These are phyloP conservation scores for Aspergillus bridgeri DNA, from an alignment of 495 filamentous ascomycete genomes.

Conservation along the genomic window DNA sequence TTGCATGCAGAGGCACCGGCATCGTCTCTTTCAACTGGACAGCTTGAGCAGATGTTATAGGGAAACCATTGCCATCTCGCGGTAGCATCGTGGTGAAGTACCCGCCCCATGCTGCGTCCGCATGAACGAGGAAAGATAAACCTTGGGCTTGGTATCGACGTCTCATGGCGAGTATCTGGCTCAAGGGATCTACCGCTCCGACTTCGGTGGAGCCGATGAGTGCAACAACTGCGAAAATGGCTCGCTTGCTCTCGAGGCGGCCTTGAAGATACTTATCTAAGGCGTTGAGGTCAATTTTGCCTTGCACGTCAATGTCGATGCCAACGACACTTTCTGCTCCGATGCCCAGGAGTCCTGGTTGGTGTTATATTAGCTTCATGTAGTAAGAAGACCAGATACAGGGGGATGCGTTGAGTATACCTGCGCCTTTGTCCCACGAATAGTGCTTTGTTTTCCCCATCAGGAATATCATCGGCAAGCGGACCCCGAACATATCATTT, in stretches of 20 bases:
- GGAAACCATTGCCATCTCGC: background rate
- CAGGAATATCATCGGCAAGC: conserved; percentile 27
- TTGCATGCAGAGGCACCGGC: conserved; percentile 20
- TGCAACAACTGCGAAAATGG: conserved; percentile 29
- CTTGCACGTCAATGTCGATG: conserved; percentile 33
- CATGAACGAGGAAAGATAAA: conserved; percentile 39
- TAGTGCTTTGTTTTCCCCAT: conserved; percentile 38
- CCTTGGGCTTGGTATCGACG: conserved; percentile 32
- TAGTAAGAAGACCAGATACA: conserved; percentile 1
- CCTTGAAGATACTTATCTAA: conserved; percentile 29
- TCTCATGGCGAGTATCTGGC: conserved; percentile 33
- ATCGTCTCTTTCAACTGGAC: background rate
- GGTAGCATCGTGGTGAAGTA: conserved; percentile 47
- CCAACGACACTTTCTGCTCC: conserved; percentile 36
- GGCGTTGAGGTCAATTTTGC: conserved; percentile 28
- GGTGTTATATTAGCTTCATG: background rate
- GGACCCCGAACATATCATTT: conserved; percentile 23
- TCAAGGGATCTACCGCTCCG: conserved; percentile 38
- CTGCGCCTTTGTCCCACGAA: conserved; percentile 45
- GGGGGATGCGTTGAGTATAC: conserved; percentile 15
- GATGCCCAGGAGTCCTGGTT: conserved; percentile 38
- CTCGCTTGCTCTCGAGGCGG: conserved; percentile 21
- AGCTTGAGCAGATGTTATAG: background rate
- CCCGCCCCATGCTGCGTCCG: conserved; percentile 48
- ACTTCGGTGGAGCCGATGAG: conserved; percentile 32